These are phyloP conservation scores for Piper longum DNA, from an alignment of 164 flowering plant species.

Conservation along the genomic window DNA sequence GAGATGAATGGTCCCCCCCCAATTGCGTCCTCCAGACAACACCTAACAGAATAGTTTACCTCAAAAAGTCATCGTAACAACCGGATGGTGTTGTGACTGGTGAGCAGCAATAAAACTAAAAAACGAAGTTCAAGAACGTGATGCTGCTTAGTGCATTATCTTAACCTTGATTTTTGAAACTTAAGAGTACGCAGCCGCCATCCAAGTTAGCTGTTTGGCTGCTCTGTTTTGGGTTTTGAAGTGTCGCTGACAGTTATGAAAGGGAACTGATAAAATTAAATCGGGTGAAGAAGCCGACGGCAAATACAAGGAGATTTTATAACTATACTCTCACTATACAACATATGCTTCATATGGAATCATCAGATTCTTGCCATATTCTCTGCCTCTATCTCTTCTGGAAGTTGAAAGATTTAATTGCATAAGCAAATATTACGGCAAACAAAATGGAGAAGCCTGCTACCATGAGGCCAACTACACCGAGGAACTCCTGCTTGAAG, in stretches of 20 bases:
- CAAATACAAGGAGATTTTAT: neutral
- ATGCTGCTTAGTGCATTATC: no score
- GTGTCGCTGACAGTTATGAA: neutral
- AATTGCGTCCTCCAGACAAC: no score
- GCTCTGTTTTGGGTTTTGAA: no score
- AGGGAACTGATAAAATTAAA: neutral
- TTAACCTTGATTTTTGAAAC: no score
- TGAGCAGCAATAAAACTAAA: no score
- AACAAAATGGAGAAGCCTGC: slow-evolving; percentile 51
- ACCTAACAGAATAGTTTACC: no score
- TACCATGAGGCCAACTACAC: slow-evolving; percentile 48
- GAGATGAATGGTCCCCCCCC: no score
- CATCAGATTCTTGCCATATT: neutral
- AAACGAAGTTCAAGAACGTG: no score
- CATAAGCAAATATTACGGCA: slow-evolving; percentile 60
- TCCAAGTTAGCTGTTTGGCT: no score
- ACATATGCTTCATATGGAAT: neutral
- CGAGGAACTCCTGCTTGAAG: slow-evolving; percentile 57
- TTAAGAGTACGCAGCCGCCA: no score
- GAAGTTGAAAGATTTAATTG: slow-evolving; percentile 81
- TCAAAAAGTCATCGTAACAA: no score
- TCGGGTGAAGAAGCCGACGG: neutral
- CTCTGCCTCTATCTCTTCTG: slow-evolving; percentile 45
- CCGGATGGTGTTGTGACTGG: no score
- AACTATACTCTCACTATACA: neutral